These are phyloP conservation scores for Xanthoconium stramineum DNA, from an alignment of 768 basidiomycete genomes.

Conservation along the genomic window DNA sequence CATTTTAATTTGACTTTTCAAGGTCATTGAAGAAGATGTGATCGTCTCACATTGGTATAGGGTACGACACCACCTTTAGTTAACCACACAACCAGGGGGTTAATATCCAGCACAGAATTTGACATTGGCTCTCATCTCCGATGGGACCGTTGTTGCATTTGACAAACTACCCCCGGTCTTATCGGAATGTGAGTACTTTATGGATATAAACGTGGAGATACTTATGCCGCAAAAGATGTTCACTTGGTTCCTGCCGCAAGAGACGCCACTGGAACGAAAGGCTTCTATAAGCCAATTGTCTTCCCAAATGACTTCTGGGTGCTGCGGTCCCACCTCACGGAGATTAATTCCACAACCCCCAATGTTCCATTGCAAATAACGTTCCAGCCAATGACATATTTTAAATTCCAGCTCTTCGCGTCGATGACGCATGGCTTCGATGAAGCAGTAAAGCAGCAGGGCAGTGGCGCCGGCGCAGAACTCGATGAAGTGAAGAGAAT, in stretches of 20 bases:
- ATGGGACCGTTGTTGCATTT: constrained; percentile 53
- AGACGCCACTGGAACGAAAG: constrained; percentile 62
- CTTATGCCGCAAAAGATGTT: constrained; percentile 48
- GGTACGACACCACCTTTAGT: constrained; percentile 36
- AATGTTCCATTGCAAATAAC: constrained; percentile 75
- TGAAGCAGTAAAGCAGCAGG: constrained; percentile 77
- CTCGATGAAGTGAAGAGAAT: constrained; percentile 95
- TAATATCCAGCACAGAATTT: constrained; percentile 57
- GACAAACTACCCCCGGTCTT: constrained; percentile 56
- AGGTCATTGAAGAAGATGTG: constrained; percentile 45
- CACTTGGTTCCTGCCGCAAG: constrained; percentile 56
- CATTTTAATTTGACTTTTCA: constrained; percentile 9
- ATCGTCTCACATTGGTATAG: constrained; percentile 84
- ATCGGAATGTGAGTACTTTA: constrained; percentile 52
- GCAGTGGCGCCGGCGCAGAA: constrained; percentile 60
- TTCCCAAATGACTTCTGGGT: constrained; percentile 98
- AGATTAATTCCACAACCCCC: constrained; percentile 82
- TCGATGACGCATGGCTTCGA: constrained; percentile 85
- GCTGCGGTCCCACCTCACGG: constrained; percentile 73
- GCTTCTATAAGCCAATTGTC: constrained; percentile 81
- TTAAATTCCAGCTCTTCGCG: constrained; percentile 86
- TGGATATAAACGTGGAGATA: neutral
- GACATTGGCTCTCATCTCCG: constrained; percentile 81
- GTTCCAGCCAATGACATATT: constrained; percentile 80
- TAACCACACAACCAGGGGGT: neutral